phyloP scores from a whole-genome alignment of 1,284 basidiomycete genomes.

The Ustilago tritici region DNA sequence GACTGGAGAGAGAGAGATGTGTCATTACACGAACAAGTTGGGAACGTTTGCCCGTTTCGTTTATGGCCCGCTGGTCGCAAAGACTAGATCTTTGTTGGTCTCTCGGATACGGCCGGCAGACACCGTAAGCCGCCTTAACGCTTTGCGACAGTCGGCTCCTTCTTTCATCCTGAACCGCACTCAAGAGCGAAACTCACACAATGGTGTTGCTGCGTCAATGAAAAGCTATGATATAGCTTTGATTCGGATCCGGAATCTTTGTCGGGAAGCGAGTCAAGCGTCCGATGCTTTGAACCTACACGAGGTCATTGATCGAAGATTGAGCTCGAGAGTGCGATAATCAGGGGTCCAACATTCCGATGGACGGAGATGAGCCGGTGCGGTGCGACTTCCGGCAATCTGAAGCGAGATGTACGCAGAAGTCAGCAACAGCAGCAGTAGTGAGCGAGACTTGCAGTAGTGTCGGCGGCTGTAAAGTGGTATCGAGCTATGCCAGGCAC shows the following conservation, averaged over 20 bases:
- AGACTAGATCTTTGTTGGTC: background rate
- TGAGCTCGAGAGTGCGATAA: too few relatives aligned
- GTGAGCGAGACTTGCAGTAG: background rate
- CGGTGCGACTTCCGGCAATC: constrained; percentile 5
- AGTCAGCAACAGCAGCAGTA: background rate
- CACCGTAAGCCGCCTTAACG: background rate
- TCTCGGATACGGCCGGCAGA: background rate
- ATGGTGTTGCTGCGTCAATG: background rate
- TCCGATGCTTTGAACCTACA: background rate
- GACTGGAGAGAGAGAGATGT: background rate
- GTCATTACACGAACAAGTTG: background rate
- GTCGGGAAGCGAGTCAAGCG: constrained; percentile 1
- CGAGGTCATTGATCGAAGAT: background rate
- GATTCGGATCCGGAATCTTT: background rate
- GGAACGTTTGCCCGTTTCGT: background rate
- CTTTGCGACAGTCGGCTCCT: background rate
- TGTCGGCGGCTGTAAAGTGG: background rate
- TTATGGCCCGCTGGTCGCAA: background rate
- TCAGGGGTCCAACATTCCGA: background rate
- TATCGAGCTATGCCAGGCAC: background rate
- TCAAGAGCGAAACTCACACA: background rate
- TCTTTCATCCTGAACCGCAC: background rate
- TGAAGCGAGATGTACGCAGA: constrained; percentile 17
- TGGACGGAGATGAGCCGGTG: background rate
- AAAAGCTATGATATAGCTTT: background rate